These are phyloP conservation scores for Scalesia atractyloides DNA, from an alignment of 129 eudicot species.

Conservation along the genomic window DNA sequence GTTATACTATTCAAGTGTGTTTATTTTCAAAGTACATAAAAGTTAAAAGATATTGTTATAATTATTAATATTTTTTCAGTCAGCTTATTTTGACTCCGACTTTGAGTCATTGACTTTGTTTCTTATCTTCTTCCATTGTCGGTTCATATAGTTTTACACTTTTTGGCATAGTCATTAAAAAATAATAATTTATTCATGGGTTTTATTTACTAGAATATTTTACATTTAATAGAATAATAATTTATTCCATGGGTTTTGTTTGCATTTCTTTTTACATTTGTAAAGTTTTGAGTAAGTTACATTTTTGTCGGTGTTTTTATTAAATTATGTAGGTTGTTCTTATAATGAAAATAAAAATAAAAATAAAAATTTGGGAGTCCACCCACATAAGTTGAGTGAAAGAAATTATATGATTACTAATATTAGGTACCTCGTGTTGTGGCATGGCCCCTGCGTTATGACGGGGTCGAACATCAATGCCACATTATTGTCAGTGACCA, in stretches of 20 bases:
- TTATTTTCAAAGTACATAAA: neutral
- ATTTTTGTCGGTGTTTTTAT: neutral
- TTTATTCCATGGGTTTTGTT: too few species aligned
- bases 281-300: neutral
- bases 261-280: too few species aligned
- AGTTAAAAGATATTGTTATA: neutral
- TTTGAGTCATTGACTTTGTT: neutral
- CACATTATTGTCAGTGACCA: too few species aligned
- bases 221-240: neutral
- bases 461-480: too few species aligned
- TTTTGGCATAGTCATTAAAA: neutral
- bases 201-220: too few species aligned
- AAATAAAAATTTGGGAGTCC: too few species aligned
- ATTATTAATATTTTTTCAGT: neutral
- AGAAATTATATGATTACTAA: too few species aligned
- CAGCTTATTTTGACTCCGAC: constrained; percentile 10
- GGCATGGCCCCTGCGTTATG: too few species aligned
- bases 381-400: too few species aligned
- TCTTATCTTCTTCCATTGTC: neutral
- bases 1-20: neutral
- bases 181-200: neutral
- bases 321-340: too few species aligned
- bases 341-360: too few species aligned
- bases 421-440: too few species aligned
- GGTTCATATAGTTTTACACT: constrained; percentile 2